Evolutionary conservation across 176 grass and related monocot species (phyloP).

Genomic region (sorghum (Sorghum bicolor)): DNA sequence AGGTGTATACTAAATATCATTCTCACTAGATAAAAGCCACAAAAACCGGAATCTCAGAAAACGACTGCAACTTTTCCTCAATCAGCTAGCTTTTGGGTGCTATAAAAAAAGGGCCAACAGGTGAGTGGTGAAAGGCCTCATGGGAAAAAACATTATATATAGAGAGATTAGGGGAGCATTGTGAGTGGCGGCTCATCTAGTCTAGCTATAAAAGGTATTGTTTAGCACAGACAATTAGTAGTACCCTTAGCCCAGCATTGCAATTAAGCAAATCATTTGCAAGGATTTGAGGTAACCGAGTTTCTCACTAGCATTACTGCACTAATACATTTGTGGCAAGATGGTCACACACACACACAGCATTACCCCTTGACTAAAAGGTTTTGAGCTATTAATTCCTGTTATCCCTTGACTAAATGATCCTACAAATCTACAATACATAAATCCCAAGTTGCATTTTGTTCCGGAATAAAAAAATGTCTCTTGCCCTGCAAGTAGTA

Average conservation of each 20-base stretch:
- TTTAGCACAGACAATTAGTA: not conserved
- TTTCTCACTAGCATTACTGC: not conserved
- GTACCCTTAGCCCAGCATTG: not conserved
- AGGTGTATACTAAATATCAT: not conserved
- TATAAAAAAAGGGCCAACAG: not conserved
- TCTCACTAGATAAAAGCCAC: slow-evolving; percentile 14
- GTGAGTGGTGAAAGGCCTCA: not conserved
- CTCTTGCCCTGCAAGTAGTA: not conserved
- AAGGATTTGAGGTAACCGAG: not conserved
- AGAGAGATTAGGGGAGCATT: not conserved
- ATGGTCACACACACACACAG: too few species aligned
- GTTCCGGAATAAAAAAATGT: not conserved
- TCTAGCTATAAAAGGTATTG: not conserved
- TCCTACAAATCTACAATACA: not conserved
- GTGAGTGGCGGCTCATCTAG: not conserved
- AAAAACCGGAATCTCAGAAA: not conserved
- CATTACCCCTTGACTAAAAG: too few species aligned
- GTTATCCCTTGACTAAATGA: not conserved
- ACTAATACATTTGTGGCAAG: not conserved
- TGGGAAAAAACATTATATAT: not conserved
- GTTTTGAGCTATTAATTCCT: not conserved
- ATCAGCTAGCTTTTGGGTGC: not conserved
- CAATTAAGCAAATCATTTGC: not conserved
- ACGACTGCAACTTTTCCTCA: not conserved
- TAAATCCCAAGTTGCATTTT: not conserved